Conservation (phyloP, 345 rosid species). For the Lumnitzera racemosa region DNA sequence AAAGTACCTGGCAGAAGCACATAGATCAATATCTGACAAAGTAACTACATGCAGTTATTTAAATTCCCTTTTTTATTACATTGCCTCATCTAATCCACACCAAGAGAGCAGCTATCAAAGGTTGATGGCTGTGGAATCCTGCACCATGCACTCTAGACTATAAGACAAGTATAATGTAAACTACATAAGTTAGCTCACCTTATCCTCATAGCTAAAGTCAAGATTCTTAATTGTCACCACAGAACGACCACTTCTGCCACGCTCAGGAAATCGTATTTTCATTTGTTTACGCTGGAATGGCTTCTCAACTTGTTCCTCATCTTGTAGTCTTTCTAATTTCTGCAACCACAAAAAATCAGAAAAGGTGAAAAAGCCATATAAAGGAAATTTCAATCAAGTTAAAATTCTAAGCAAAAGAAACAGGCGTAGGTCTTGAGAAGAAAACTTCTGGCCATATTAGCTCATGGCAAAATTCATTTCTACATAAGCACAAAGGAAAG, state of each 20-base stretch:
- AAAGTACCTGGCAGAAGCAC: conserved; percentile 46
- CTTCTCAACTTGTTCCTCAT: conserved; percentile 77
- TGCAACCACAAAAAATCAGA: conserved; percentile 18
- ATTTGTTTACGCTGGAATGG: conserved; percentile 86
- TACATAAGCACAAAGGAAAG: too few relatives aligned
- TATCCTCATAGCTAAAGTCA: conserved; percentile 65
- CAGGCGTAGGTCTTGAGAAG: too few relatives aligned
- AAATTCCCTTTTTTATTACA: neutral
- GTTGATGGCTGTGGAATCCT: too few relatives aligned
- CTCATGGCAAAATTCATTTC: too few relatives aligned
- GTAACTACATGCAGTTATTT: too few relatives aligned
- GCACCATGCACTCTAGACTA: too few relatives aligned
- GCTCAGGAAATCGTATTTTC: conserved; percentile 95
- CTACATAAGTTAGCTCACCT: conserved; percentile 31
- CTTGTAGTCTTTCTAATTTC: conserved; percentile 86
- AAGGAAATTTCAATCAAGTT: neutral
- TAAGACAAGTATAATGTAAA: neutral
- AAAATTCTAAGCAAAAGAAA: too few relatives aligned
- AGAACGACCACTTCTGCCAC: conserved; percentile 83
- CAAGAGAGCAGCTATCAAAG: neutral
- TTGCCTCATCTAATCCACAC: neutral
- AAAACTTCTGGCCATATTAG: too few relatives aligned
- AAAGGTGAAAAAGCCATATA: neutral
- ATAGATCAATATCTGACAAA: neutral
- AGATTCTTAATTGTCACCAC: conserved; percentile 60